Conservation (phyloP, 176 grass and related monocot species). For the Otatea glauca region DNA sequence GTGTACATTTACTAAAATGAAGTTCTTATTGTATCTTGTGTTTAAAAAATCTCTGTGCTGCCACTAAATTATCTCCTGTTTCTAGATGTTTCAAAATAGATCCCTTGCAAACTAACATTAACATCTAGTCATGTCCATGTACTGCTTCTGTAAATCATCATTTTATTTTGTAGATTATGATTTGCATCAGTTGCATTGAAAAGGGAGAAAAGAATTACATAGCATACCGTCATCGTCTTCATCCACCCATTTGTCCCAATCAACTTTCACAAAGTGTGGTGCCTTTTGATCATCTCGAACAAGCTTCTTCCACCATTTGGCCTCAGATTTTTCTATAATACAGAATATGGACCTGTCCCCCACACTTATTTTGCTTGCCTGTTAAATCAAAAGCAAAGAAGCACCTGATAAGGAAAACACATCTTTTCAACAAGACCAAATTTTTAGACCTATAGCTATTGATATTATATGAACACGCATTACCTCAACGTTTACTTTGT, state of each 20-base stretch:
- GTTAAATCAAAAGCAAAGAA: constrained; percentile 10
- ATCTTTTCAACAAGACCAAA: constrained; percentile 29
- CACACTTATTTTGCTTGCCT: constrained; percentile 89
- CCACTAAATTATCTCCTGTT: background rate
- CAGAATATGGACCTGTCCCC: constrained; percentile 77
- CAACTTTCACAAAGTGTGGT: constrained; percentile 87
- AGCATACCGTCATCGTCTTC: constrained; percentile 89
- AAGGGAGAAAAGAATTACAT: constrained; percentile 14
- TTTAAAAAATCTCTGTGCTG: background rate
- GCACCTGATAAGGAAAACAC: background rate
- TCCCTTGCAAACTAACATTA: background rate
- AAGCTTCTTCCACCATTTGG: constrained; percentile 90
- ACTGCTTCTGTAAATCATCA: background rate
- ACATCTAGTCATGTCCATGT: background rate
- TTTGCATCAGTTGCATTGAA: background rate
- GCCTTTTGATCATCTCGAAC: constrained; percentile 64
- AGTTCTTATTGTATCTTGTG: background rate
- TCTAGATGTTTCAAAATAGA: constrained; percentile 25
- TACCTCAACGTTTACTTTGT: constrained; percentile 93
- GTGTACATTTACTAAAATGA: background rate
- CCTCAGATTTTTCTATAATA: constrained; percentile 72
- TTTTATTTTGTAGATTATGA: background rate
- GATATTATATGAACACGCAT: constrained; percentile 7
- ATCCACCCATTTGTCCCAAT: constrained; percentile 99
- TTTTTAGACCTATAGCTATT: background rate